Percentiles rank a stretch among this genome's conserved stretches.
Evolutionary conservation across 2,329 filamentous ascomycete species (phyloP).

Genomic region (Phyllosticta capitalensis): DNA sequence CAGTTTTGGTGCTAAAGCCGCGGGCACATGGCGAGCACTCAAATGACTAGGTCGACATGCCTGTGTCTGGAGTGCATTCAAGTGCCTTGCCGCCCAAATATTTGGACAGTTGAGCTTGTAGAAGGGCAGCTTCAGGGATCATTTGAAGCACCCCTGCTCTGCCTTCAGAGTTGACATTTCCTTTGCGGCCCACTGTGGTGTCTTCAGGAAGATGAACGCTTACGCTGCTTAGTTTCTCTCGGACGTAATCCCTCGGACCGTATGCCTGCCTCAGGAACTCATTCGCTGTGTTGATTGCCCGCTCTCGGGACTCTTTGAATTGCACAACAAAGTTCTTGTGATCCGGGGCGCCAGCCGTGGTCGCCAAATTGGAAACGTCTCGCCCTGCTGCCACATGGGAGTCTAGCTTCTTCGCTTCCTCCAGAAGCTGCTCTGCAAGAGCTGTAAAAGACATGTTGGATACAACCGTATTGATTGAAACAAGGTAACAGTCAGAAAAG

Average conservation of each 20-base stretch:
- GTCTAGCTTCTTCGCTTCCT: constrained; percentile 1
- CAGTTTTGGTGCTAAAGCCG: too few species aligned
- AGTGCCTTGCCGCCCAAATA: too few species aligned
- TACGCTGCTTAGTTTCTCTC: background rate
- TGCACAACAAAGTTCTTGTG: constrained; percentile 20
- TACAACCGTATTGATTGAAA: too few species aligned
- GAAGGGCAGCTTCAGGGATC: background rate
- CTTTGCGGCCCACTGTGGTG: too few species aligned
- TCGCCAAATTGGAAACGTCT: background rate
- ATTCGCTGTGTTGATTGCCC: constrained; percentile 1
- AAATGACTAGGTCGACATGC: too few species aligned
- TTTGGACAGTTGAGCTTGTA: too few species aligned
- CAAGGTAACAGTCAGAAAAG: too few species aligned
- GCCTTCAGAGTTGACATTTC: too few species aligned
- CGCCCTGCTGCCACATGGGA: constrained; percentile 3
- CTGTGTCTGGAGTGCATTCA: too few species aligned
- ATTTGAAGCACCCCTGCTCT: too few species aligned
- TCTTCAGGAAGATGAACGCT: background rate
- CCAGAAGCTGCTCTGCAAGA: constrained; percentile 6
- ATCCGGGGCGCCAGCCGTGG: constrained; percentile 1
- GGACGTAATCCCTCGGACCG: background rate
- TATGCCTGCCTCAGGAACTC: constrained; percentile 4
- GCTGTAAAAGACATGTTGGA: constrained; percentile 4
- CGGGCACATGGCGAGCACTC: too few species aligned
- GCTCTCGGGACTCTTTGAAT: background rate